phyloP scores from a whole-genome alignment of 805 yeast genomes.

The Pichia cephalocereana region DNA sequence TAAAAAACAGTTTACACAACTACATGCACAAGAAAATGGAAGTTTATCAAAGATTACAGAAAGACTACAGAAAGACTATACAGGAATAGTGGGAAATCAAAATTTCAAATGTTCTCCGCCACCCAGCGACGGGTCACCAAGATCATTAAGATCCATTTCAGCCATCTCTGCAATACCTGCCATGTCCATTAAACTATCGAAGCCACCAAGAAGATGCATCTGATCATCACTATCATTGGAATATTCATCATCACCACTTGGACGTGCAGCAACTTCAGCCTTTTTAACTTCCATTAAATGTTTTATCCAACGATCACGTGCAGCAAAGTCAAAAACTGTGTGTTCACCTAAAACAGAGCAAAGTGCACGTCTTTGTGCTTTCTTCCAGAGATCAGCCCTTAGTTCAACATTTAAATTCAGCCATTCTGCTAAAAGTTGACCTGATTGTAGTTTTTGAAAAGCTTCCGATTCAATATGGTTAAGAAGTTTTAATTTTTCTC shows the following conservation, averaged over 20 bases:
- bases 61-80: no score
- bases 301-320: conserved; percentile 32
- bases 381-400: conserved; percentile 34
- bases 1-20: no score
- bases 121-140: background rate
- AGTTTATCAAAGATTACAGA: no score
- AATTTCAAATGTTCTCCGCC: background rate
- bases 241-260: background rate
- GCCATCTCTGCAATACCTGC: conserved; percentile 26
- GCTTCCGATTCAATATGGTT: background rate
- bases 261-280: conserved; percentile 6
- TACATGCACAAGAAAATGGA: no score
- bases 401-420: conserved; percentile 25
- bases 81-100: no score
- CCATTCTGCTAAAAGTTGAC: conserved; percentile 20
- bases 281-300: conserved; percentile 12
- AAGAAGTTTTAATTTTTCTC: background rate
- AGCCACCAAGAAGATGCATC: conserved; percentile 4
- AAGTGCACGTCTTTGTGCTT: conserved; percentile 36
- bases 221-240: background rate
- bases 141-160: background rate
- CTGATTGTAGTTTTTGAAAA: background rate
- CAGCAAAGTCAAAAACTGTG: conserved; percentile 35
- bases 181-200: conserved; percentile 8
- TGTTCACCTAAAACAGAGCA: conserved; percentile 33